These are phyloP conservation scores for Trichoderma semiorbis DNA, from an alignment of 2,329 filamentous ascomycete genomes.

Conservation along the genomic window DNA sequence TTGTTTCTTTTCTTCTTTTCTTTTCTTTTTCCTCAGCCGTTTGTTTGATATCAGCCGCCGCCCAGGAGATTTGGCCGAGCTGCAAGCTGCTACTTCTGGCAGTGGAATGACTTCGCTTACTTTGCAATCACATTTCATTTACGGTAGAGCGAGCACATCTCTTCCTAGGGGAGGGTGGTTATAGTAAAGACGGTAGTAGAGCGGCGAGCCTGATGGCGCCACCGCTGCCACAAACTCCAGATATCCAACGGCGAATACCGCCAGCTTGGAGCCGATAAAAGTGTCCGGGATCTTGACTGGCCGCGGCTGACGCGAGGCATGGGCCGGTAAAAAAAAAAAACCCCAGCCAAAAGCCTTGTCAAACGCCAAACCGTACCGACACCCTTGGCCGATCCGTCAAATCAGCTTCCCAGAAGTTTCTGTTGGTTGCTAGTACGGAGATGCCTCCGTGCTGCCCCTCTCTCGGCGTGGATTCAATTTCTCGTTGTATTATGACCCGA, in stretches of 20 bases:
- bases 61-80: neutral
- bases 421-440: neutral
- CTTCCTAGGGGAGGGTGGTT: neutral
- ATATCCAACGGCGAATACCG: neutral
- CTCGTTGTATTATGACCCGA: neutral
- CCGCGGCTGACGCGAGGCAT: neutral
- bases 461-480: neutral
- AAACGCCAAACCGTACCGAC: neutral
- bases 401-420: neutral
- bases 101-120: neutral
- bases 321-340: neutral
- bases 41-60: neutral
- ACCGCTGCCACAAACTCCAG: neutral
- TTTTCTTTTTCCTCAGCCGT: neutral
- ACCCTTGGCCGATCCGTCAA: neutral
- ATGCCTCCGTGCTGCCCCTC: neutral
- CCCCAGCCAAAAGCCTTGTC: neutral
- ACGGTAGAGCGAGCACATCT: neutral
- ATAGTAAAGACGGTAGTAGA: neutral
- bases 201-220: neutral
- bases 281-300: neutral
- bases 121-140: neutral
- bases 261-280: slow-evolving; percentile 7
- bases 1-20: neutral
- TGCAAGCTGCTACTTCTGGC: neutral